A percentile compares a stretch with the other conserved stretches of the same genome.
These are phyloP conservation scores for Plasmopara muralis DNA, from an alignment of 352 stramenopile genomes.

Conservation along the genomic window DNA sequence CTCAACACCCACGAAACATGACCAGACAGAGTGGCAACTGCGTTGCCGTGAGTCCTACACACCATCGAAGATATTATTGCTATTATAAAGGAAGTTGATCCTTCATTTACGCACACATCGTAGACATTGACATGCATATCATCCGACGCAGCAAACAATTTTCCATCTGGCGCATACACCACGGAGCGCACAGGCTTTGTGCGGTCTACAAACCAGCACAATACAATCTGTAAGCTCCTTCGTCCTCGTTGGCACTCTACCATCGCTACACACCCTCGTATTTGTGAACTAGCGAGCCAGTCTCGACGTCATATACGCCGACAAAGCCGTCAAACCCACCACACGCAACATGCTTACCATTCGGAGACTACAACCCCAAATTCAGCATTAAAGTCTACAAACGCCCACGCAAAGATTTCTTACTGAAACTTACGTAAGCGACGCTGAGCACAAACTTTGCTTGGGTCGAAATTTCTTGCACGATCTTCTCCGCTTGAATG, in stretches of 20 bases:
- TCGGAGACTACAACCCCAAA: conserved; percentile 43
- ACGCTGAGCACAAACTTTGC: conserved; percentile 77
- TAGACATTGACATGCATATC: conserved; percentile 91
- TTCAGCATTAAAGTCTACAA: not conserved
- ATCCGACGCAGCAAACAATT: conserved; percentile 84
- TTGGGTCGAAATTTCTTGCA: conserved; percentile 60
- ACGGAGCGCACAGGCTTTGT: conserved; percentile 86
- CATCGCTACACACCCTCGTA: conserved; percentile 53
- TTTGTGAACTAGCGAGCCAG: conserved; percentile 70
- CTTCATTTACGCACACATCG: conserved; percentile 74
- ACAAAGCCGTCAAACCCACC: conserved; percentile 79
- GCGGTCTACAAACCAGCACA: conserved; percentile 36
- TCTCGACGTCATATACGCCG: conserved; percentile 81
- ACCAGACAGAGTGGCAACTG: conserved; percentile 76
- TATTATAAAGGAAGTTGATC: not conserved
- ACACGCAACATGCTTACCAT: conserved; percentile 79
- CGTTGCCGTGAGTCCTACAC: conserved; percentile 58
- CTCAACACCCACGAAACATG: conserved; percentile 87
- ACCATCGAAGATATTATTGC: not conserved
- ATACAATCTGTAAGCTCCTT: conserved; percentile 5
- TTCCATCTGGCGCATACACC: conserved; percentile 77
- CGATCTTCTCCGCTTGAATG: conserved; percentile 69
- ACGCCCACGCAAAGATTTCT: not conserved
- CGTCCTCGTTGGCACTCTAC: not conserved
- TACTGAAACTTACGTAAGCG: conserved; percentile 44